Evolutionary conservation across 805 yeast genomes (phyloP), one percentile per base, ranked within the genome.

Genomic region (Diddensiella caesifluorescens): DNA sequence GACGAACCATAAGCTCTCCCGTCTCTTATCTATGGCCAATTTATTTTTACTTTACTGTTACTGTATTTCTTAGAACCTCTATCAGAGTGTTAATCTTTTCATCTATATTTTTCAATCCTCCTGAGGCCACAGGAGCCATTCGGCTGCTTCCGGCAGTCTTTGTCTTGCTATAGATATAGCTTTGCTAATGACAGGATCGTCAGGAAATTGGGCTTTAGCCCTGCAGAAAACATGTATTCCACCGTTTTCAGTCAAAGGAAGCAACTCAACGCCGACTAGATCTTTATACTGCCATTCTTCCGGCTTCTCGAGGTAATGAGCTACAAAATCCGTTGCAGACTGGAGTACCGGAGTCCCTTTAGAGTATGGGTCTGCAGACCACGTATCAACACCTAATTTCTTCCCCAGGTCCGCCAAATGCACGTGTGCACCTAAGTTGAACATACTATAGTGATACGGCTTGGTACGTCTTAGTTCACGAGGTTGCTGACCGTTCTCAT

Each of bases 381-480:
- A 32, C 9, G 18, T 18, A 18, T 32, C 35, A 6, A 32, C 21
- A 6, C 35, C 35, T n/a, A 32, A n/a, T n/a, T n/a, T 7, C 7
- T 32, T 18, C 6, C 35, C 35, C 9, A n/a, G 19, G 9, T 18
- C 18, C n/a, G 35, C 35, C 21, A 32, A 18, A 9, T 26, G 16
- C n/a, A 5, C 23, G 16, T 38, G 27, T 4, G 41, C 36, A 7
- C 13, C 34, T 4, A 29, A 26, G 22, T 38, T 38, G 36, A 15
- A 36, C n/a, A 36, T 19, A 12, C 29, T 19, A 26, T 36, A 36
- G 18, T 38, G 41, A 20, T 10, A 28, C 5, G 41, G 18, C 10
- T 21, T 15, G 7, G 36, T 38, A n/a, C 41, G 12, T 12, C 15
- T 6, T 18, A 28, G 36, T 21, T 31, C 35, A 15, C 26, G 9